Evolutionary conservation across 2,329 filamentous ascomycete genomes (phyloP).

Genomic region (Blastomyces parvus): DNA sequence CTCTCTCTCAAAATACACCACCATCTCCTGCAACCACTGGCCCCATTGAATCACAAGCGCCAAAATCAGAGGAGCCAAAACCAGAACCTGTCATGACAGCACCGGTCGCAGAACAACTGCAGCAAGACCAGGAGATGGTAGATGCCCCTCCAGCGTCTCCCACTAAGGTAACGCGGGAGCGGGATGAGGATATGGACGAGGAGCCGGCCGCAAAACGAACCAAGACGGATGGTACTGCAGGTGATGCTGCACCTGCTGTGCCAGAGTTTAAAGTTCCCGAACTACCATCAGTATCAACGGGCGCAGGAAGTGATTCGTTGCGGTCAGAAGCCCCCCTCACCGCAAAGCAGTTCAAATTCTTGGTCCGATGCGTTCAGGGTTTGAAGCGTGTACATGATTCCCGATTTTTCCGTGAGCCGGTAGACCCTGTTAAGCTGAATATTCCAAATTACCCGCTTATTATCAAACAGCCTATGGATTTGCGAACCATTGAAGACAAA

Average conservation of each 20-base stretch:
- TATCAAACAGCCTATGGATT: constrained; percentile 73
- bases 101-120: constrained; percentile 18
- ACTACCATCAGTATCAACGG: constrained; percentile 29
- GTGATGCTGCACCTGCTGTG: constrained; percentile 41
- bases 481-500: constrained; percentile 71
- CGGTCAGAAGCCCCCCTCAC: constrained; percentile 26
- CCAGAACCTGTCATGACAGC: constrained; percentile 14
- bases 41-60: constrained; percentile 10
- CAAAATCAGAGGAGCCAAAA: constrained; percentile 11
- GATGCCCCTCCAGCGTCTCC: constrained; percentile 42
- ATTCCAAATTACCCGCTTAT: constrained; percentile 66
- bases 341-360: constrained; percentile 35
- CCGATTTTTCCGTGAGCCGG: constrained; percentile 63
- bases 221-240: constrained; percentile 56
- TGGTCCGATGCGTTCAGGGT: constrained; percentile 31
- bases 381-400: constrained; percentile 81
- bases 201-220: constrained; percentile 70
- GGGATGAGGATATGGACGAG: constrained; percentile 59
- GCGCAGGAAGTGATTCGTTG: constrained; percentile 26
- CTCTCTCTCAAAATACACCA: background rate
- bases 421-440: constrained; percentile 62
- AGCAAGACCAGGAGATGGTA: constrained; percentile 44
- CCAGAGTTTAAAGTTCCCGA: constrained; percentile 39
- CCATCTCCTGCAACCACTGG: background rate
- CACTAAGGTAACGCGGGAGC: constrained; percentile 59